phyloP scores from a whole-genome alignment of 768 basidiomycete genomes.

The Hysterangium stoloniferum region DNA sequence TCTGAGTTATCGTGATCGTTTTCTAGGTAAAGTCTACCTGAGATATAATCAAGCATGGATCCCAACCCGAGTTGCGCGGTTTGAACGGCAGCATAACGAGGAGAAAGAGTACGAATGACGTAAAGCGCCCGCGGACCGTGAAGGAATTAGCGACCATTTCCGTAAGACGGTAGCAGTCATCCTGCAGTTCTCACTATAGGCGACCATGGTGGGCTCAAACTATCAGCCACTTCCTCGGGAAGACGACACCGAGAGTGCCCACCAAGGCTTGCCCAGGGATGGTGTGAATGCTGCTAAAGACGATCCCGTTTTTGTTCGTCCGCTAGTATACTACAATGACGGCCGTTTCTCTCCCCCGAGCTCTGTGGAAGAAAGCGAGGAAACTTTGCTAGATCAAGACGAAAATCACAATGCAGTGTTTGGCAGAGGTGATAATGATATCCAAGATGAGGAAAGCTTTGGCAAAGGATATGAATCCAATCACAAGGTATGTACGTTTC shows the following conservation, averaged over 20 bases:
- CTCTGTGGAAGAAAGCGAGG: slow-evolving; percentile 62
- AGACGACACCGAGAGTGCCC: slow-evolving; percentile 19
- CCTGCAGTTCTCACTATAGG: not conserved
- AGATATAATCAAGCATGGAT: slow-evolving; percentile 79
- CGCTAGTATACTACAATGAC: slow-evolving; percentile 58
- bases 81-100: slow-evolving; percentile 26
- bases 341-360: slow-evolving; percentile 72
- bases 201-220: slow-evolving; percentile 20
- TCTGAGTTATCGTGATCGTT: not conserved
- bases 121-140: not conserved
- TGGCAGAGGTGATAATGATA: slow-evolving; percentile 21
- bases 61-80: slow-evolving; percentile 59
- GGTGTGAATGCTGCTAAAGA: slow-evolving; percentile 9
- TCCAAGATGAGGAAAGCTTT: slow-evolving; percentile 17
- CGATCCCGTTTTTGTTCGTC: slow-evolving; percentile 18
- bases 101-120: slow-evolving; percentile 1
- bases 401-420: slow-evolving; percentile 21
- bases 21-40: slow-evolving; percentile 43
- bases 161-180: not conserved
- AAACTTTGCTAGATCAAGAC: slow-evolving; percentile 41
- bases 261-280: slow-evolving; percentile 11
- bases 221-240: slow-evolving; percentile 25
- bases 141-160: not conserved
- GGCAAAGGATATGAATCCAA: not conserved
- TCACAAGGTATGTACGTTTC: not conserved